Base-by-base conservation (phyloP, 225 moss, liverwort and hornwort species). In the Bryoerythrophyllum caledonicum region DNA sequence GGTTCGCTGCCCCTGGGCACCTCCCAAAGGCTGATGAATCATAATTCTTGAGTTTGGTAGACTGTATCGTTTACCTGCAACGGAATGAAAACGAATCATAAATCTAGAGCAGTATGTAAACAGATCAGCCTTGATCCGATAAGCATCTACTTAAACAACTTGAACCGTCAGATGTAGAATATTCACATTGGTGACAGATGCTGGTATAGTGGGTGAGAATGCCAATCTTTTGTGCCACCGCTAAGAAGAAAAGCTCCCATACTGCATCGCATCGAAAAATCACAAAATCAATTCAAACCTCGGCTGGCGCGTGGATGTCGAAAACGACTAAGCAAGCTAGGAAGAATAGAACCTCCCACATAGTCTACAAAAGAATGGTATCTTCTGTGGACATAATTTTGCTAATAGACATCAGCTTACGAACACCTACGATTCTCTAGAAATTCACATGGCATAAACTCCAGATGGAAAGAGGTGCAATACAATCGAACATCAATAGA, bases 231-330 rank as follows among this genome's bases (percentile, higher is more conserved):
- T 32, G 97, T 99, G 64, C 94, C 97, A 74, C 86, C 91, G 63
- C 94, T 99, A 57, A 99, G 94, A 43, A 99, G 90, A 78, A 99
- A 99, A 65, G 97, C 94, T 75, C 97, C 94, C 97, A 99, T 99
- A 76, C 97, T 99, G 86, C 79, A 84, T 51, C 78, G 69, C 78
- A 65, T 17, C 54, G 78, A n/a, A 65, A 19, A 72, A 76, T 63
- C 75, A 17, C 56, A 67, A 44, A 38, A 28, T 53, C 21, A 19
- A 32, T 16, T 35, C 3, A 66, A 40, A 1, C 2, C 1, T 38
- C 9, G 7, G 38, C 8, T 38, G 38, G 38, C 38, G 10, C 7
- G 38, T 38, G 38, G 38, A 38, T n/a, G n/a, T n/a, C n/a, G n/a
- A n/a, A n/a, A n/a, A n/a, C n/a, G n/a, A n/a, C n/a, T n/a, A n/a